A percentile compares a stretch with the other conserved stretches of the same genome.
Evolutionary conservation across 441 rosid genomes (phyloP).

Genomic region (Gossypium davidsonii): DNA sequence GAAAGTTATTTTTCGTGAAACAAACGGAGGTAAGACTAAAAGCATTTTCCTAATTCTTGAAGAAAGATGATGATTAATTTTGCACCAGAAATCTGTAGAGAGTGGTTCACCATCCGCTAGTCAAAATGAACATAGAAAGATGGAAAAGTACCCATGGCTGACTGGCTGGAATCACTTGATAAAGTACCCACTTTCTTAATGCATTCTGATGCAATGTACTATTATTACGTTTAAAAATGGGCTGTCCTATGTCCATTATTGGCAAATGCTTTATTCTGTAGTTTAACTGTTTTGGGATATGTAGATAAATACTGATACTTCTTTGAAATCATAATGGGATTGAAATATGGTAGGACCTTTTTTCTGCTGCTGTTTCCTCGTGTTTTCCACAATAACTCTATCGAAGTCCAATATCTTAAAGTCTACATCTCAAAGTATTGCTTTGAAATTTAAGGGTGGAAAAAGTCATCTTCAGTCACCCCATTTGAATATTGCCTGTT

Average conservation of each 20-base stretch:
- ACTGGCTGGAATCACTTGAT: neutral
- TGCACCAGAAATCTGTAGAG: neutral
- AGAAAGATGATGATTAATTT: neutral
- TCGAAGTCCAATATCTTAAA: neutral
- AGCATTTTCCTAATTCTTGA: neutral
- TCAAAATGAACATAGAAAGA: neutral
- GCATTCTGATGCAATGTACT: neutral
- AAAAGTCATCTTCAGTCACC: too few species aligned
- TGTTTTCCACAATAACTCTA: neutral
- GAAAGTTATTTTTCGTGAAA: too few species aligned
- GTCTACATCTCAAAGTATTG: neutral
- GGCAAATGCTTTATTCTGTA: neutral
- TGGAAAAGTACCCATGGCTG: neutral
- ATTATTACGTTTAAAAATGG: neutral
- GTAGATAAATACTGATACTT: neutral
- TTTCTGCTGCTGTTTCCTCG: neutral
- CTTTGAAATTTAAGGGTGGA: too few species aligned
- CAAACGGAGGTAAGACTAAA: too few species aligned
- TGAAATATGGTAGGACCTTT: slow-evolving; percentile 7
- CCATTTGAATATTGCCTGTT: too few species aligned
- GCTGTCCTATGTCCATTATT: neutral
- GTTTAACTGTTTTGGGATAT: neutral
- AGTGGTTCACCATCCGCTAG: neutral
- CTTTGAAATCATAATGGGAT: slow-evolving; percentile 6
- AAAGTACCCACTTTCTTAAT: neutral